A percentile compares a stretch with the other conserved stretches of the same genome.
Evolutionary conservation across 129 eudicot species (phyloP).

Genomic region (Escallonia herrerae): DNA sequence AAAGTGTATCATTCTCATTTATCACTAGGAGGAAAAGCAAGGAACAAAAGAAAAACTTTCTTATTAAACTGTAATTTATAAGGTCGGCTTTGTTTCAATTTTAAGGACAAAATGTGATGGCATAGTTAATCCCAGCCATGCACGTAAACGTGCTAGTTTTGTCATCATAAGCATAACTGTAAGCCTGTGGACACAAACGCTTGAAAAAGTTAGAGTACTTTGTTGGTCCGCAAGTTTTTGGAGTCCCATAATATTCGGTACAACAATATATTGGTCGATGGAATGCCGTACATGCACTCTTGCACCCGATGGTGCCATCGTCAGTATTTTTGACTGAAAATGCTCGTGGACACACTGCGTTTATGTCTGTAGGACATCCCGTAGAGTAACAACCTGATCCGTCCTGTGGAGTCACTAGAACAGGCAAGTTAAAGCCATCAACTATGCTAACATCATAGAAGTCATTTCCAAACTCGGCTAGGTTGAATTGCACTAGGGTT

Average conservation of each 20-base stretch:
- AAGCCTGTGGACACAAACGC: background rate
- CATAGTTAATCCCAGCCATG: background rate
- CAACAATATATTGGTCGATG: background rate
- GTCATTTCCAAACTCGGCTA: conserved; percentile 19
- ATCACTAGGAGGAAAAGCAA: background rate
- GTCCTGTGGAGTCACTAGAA: conserved; percentile 21
- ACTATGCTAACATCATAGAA: conserved; percentile 56
- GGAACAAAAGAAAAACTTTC: background rate
- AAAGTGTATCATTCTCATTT: too few species aligned
- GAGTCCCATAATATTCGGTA: background rate
- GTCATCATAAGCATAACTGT: conserved; percentile 6
- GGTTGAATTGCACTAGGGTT: conserved; percentile 42
- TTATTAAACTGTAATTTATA: too few species aligned
- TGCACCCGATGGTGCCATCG: background rate
- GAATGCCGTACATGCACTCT: background rate
- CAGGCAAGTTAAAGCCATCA: conserved; percentile 53
- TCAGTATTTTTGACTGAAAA: background rate
- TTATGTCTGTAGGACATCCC: conserved; percentile 37
- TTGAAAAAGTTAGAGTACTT: background rate
- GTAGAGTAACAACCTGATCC: conserved; percentile 16
- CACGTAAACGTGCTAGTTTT: background rate
- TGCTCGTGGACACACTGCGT: conserved; percentile 26
- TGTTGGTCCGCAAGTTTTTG: background rate
- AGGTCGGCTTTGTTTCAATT: too few species aligned
- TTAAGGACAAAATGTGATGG: background rate